Evolutionary conservation across 2,329 filamentous ascomycete genomes (phyloP).

Genomic region (Fusarium phyllophilum): DNA sequence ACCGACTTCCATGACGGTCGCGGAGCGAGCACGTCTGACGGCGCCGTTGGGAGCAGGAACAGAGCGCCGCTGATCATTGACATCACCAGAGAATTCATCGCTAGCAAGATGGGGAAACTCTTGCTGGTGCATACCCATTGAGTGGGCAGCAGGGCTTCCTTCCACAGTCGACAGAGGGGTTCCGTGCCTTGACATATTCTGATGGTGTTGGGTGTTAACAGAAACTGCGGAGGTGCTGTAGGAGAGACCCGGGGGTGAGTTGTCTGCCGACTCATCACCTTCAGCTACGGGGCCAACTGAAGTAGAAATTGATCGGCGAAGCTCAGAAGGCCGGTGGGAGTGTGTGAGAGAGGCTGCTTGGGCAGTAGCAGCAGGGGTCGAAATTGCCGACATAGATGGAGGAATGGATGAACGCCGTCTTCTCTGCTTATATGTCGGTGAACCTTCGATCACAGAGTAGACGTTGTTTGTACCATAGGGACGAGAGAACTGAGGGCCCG

Average conservation of each 20-base stretch:
- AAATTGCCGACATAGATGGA: conserved; percentile 75
- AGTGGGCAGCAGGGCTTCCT: conserved; percentile 80
- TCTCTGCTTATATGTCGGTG: conserved; percentile 98
- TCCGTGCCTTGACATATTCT: conserved; percentile 87
- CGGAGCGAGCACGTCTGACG: conserved; percentile 89
- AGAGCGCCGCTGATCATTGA: conserved; percentile 69
- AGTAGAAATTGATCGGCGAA: conserved; percentile 88
- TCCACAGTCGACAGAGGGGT: conserved; percentile 90
- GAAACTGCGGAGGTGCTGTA: conserved; percentile 76
- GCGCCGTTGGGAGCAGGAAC: conserved; percentile 78
- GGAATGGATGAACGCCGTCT: conserved; percentile 93
- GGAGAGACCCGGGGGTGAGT: conserved; percentile 80
- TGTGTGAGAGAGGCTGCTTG: conserved; percentile 74
- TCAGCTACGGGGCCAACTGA: conserved; percentile 87
- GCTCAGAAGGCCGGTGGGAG: conserved; percentile 86
- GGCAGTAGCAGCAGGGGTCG: conserved; percentile 72
- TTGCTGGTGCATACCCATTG: conserved; percentile 76
- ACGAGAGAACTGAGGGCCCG: conserved; percentile 81
- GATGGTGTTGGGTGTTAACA: conserved; percentile 73
- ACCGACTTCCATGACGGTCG: conserved; percentile 94
- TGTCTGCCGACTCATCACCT: conserved; percentile 79
- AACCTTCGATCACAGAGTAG: conserved; percentile 96
- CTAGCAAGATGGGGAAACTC: conserved; percentile 72
- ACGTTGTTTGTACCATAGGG: conserved; percentile 80
- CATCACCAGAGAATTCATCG: conserved; percentile 70